These are phyloP conservation scores for Volvox carteri DNA, from an alignment of 163 green algal genomes.

Conservation along the genomic window DNA sequence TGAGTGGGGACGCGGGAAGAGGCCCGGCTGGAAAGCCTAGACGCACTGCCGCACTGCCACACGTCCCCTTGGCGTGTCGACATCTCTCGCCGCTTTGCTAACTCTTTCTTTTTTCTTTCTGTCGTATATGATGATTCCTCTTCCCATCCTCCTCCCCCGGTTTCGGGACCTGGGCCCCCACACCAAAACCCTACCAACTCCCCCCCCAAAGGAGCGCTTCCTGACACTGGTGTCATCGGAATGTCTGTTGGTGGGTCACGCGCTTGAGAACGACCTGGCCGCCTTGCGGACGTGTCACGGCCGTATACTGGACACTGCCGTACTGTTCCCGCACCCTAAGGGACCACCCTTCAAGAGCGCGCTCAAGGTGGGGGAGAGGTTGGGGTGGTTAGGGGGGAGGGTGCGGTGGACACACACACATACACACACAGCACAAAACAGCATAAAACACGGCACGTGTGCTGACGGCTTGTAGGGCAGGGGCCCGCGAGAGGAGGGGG, in stretches of 20 bases:
- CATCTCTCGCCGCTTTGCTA: too few species aligned
- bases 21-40: neutral
- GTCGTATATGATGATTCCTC: too few species aligned
- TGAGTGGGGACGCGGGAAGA: conserved; percentile 14
- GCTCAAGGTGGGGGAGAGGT: conserved; percentile 59
- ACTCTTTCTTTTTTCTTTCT: too few species aligned
- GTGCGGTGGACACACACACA: too few species aligned
- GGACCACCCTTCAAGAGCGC: conserved; percentile 62
- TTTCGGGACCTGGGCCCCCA: too few species aligned
- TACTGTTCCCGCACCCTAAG: conserved; percentile 88
- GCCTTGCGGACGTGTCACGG: conserved; percentile 68
- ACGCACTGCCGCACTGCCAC: too few species aligned
- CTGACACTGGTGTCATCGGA: conserved; percentile 68
- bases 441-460: conserved; percentile 78
- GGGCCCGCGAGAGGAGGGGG: neutral
- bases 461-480: neutral
- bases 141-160: too few species aligned
- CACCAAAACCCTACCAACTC: neutral
- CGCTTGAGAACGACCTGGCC: conserved; percentile 93
- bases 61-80: too few species aligned
- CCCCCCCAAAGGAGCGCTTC: conserved; percentile 62
- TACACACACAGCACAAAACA: too few species aligned
- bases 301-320: conserved; percentile 86
- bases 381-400: too few species aligned
- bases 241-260: conserved; percentile 89